A percentile compares a stretch with the other conserved stretches of the same genome.
Conservation (phyloP, 2,329 filamentous ascomycete species). For the Penicillium freii region DNA sequence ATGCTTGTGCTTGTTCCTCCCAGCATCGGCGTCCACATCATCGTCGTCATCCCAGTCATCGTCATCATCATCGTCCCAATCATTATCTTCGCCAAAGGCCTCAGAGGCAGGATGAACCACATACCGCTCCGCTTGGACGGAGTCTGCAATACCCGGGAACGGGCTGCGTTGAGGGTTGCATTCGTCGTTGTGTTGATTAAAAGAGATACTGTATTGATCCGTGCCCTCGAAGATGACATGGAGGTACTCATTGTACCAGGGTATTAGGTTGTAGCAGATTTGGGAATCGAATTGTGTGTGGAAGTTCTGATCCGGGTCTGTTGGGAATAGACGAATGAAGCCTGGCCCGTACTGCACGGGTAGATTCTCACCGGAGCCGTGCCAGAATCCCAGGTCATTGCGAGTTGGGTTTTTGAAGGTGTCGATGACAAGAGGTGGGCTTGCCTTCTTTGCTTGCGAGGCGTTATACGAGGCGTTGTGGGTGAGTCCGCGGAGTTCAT, state of each 20-base stretch:
- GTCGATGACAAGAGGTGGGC: conserved; percentile 53
- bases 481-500: conserved; percentile 11
- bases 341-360: conserved; percentile 52
- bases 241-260: conserved; percentile 58
- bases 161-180: conserved; percentile 58
- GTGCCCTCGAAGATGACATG: conserved; percentile 64
- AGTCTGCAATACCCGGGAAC: conserved; percentile 67
- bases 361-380: conserved; percentile 63
- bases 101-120: conserved; percentile 15
- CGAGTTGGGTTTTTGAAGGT: conserved; percentile 53
- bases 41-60: not conserved
- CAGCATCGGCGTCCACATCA: not conserved
- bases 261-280: conserved; percentile 56
- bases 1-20: not conserved
- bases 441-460: not conserved
- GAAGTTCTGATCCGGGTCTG: conserved; percentile 61
- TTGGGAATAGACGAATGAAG: conserved; percentile 56
- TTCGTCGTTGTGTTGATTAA: conserved; percentile 64
- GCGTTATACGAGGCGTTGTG: not conserved
- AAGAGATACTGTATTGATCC: conserved; percentile 61
- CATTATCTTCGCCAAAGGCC: not conserved
- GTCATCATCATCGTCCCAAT: not conserved
- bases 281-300: conserved; percentile 57
- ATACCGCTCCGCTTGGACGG: conserved; percentile 63
- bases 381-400: conserved; percentile 64